Base-by-base conservation (phyloP, 495 filamentous ascomycete genomes). In the Penicillium pulvis region DNA sequence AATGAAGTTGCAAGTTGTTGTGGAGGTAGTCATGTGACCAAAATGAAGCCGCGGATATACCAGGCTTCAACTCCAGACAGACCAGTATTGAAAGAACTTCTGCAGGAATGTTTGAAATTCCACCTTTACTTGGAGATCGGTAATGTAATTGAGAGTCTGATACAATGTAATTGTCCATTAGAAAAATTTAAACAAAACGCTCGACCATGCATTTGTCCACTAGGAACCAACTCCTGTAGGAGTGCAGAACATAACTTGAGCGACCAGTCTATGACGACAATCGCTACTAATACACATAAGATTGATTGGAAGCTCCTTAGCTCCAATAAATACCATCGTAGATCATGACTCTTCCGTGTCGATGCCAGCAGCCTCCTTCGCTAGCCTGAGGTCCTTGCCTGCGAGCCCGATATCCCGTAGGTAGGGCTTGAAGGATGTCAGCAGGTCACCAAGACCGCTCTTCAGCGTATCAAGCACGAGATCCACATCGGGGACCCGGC, bases 371-470 rank as follows among this genome's bases (percentile, higher is more conserved):
- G 85, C 85, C 58, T 90, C 85, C 66, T 77, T 86, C 39, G 90
- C 91, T 48, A 85, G 64, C 59, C 85, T 77, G 67, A 96, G 79
- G 56, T 95, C 91, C 49, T 75, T 80, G 51, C 79, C 72, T 36
- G 75, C 84, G 54, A 95, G 67, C 47, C 85, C 83, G 58, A 93
- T 72, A 51, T 87, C 84, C 14, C 77, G 73, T 42, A 85, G 77
- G 72, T 89, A 95, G 59, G 83, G 82, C 30, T 81, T 87, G 77
- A 94, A 97, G 6, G 80, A 83, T 3, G 70, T 58, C 20, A 97
- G 61, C 16, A 96, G 73, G 51, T 82, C 79, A 24, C 66, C 66
- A 42, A 97, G 75, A 7, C 84, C 83, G 2, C 71, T 71, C 64
- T 79, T 85, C 59, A 96, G 63, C 6, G 79, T 79, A 7, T 74